Base-by-base conservation (phyloP, 305 asterid genomes). In the Solanum chacoense region DNA sequence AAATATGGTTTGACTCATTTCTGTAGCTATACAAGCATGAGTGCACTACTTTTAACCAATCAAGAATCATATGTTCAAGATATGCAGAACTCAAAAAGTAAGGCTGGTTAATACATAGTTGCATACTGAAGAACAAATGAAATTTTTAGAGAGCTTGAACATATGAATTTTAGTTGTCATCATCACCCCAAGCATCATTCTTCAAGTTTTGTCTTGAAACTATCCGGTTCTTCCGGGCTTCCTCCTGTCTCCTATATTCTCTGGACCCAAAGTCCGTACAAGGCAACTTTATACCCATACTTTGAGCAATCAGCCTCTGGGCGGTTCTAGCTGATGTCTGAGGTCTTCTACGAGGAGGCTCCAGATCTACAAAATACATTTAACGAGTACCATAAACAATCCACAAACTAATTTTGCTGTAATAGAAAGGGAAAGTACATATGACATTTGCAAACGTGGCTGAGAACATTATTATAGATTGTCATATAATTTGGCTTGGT, bases 161-260 rank as follows among this genome's bases (percentile, higher is more conserved):
- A 80, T 5, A 24, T 69, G 36, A 36, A 86, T 31, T 35, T 34
- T 92, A 91, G 80, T 90, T 91, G 76, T 31, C 91, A 87, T 93
- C 96, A 45, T 92, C 97, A n/a, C 99, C 98, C 99, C 99, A 97
- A 78, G 99, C 99, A 87, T 96, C 98, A 73, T 95, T 95, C 91
- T 93, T 95, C 98, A 93, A 87, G 69, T 88, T 91, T 78, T 95
- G 98, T 89, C 99, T 95, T 4, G 96, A 93, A 85, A 91, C 91
- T 6, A 96, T 94, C 67, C 99, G 93, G 76, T 89, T 94, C 87
- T 55, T 93, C 91, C 99, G 80, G 34, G 93, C 98, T 87, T 89
- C 97, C 91, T 97, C 99, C 90, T 94, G 98, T 90, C 92, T 90
- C 90, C 98, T 93, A 13, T 92, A 90, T 88, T 97, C 97, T 35